Evolutionary conservation across 352 stramenopile genomes (phyloP), one percentile per base, ranked within the genome.

Genomic region (Pythium phragmitis): DNA sequence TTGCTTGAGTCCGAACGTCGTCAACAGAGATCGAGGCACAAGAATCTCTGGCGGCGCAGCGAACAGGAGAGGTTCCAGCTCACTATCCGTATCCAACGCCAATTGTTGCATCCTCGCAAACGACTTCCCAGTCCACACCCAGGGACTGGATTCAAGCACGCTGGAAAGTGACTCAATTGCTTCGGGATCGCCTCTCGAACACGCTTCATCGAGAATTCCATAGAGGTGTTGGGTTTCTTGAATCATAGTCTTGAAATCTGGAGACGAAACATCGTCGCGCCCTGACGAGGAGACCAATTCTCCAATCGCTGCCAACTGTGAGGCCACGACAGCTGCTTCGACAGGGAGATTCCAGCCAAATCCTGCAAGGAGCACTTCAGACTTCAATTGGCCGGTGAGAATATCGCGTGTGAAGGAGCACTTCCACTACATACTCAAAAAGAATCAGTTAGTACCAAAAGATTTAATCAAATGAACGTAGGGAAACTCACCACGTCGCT

Each of bases 61-160:
- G 59, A 81, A 89, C 41, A 93, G 63, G 17, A 93, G 63, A 36
- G 82, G 85, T 39, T 89, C 76, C 7, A 93, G 59, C 7, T 67
- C 67, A 34, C 62, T 28, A 11, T 87, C 75, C 6, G 67, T 66
- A 33, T 82, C 57, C 13, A 79, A 59, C 23, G 85, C 85, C 16
- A 93, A 65, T 70, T 88, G 78, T 7, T 71, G 74, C 19, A 82
- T 64, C 2, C 71, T 74, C 12, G 65, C 72, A 74, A 91, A 92
- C 1, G 26, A 34, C 47, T 77, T 84, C 23, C 82, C 80, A 7
- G 82, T 92, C 82, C 85, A 93, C 28, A 93, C 76, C 85, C 85
- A 93, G 9, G 73, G 42, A 19, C 72, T 60, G 53, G 81, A 72
- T 33, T 57, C 57, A 11, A 93, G 50, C 17, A 73, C 74, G n/a